Evolutionary conservation across 1,284 basidiomycete species (phyloP).

Genomic region (Cryptococcus wingfieldii): DNA sequence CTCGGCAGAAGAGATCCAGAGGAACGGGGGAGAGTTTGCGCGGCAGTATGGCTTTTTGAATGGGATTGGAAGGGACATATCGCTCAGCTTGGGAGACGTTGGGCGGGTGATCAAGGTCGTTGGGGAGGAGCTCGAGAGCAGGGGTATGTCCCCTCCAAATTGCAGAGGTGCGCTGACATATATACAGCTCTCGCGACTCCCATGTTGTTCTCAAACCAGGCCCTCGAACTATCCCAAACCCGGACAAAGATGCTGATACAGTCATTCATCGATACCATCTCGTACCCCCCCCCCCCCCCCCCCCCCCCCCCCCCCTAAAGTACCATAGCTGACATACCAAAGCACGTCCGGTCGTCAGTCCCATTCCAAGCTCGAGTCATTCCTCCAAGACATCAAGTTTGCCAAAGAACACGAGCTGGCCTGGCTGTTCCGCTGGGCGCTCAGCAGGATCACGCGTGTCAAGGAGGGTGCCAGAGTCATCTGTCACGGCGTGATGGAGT

Average conservation of each 20-base stretch:
- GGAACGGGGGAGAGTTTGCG: not conserved
- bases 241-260: conserved; percentile 69
- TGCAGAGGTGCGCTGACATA: not conserved
- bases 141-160: conserved; percentile 46
- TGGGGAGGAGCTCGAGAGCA: conserved; percentile 63
- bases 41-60: conserved; percentile 38
- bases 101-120: conserved; percentile 65
- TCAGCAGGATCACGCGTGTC: conserved; percentile 65
- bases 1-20: conserved; percentile 20
- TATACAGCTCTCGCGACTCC: conserved; percentile 69
- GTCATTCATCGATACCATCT: conserved; percentile 58
- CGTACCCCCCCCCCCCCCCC: no score
- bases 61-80: conserved; percentile 28
- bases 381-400: conserved; percentile 72
- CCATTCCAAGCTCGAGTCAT: conserved; percentile 36
- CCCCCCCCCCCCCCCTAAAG: no score
- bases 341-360: not conserved
- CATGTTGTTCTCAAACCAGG: conserved; percentile 79
- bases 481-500: conserved; percentile 66
- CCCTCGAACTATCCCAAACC: conserved; percentile 70
- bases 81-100: conserved; percentile 70
- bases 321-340: not conserved
- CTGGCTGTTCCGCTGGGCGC: conserved; percentile 79
- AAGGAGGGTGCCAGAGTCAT: conserved; percentile 52
- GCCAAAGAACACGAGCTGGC: conserved; percentile 78